A percentile compares a stretch with the other conserved stretches of the same genome.
Conservation (phyloP, 2,329 filamentous ascomycete species). For the Hyphodiscus sp. region DNA sequence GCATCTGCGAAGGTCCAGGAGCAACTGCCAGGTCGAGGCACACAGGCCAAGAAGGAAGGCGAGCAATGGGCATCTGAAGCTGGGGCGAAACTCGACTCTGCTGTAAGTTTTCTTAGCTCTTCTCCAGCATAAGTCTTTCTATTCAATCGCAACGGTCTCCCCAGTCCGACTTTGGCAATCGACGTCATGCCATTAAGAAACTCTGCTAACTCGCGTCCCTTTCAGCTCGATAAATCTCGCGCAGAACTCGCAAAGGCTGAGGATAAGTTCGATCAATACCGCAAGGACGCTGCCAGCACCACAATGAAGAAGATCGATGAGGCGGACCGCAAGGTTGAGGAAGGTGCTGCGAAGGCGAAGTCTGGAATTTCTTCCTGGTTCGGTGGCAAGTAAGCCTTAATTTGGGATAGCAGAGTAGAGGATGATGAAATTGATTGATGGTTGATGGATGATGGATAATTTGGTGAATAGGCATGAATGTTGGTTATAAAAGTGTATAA, state of each 20-base stretch:
- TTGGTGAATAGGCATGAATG: neutral
- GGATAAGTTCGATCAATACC: constrained; percentile 51
- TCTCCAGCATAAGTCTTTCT: neutral
- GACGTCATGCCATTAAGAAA: neutral
- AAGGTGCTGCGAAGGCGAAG: constrained; percentile 76
- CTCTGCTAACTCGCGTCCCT: constrained; percentile 17
- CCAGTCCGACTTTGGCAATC: neutral
- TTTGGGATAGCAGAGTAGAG: neutral
- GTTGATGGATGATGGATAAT: neutral
- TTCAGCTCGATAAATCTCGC: constrained; percentile 56
- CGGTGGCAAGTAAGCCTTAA: constrained; percentile 47
- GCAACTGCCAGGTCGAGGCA: constrained; percentile 55
- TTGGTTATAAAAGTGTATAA: neutral
- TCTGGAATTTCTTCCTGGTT: constrained; percentile 82
- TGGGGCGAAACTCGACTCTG: constrained; percentile 60
- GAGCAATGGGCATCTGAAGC: constrained; percentile 54
- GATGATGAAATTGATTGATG: no score
- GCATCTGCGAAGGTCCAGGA: constrained; percentile 60
- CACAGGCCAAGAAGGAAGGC: constrained; percentile 58
- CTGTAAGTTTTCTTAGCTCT: constrained; percentile 45
- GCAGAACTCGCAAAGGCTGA: constrained; percentile 55
- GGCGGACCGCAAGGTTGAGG: constrained; percentile 76
- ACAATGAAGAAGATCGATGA: constrained; percentile 69
- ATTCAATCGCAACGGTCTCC: no score
- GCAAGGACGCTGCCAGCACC: constrained; percentile 57